A percentile compares a stretch with the other conserved stretches of the same genome.
Conservation (phyloP, 2,329 filamentous ascomycete genomes). For the Paraconiothyrium brasiliense region DNA sequence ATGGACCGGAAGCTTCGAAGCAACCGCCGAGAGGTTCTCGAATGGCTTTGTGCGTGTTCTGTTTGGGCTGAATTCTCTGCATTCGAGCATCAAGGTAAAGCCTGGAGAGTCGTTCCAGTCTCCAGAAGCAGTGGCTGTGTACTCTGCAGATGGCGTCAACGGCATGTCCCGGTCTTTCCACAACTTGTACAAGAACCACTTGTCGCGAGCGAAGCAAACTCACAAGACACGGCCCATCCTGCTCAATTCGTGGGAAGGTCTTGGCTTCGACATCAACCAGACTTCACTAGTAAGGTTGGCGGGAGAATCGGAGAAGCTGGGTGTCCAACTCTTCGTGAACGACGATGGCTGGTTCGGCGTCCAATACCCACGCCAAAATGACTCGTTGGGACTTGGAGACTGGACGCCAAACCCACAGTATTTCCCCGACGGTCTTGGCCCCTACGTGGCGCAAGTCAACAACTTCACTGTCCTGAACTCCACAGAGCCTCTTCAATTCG, state of each 20-base stretch:
- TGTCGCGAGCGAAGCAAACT: conserved; percentile 67
- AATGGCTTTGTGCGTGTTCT: conserved; percentile 69
- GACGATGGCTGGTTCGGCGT: conserved; percentile 75
- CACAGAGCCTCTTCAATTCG: conserved; percentile 64
- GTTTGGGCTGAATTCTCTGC: conserved; percentile 68
- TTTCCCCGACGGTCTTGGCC: conserved; percentile 66
- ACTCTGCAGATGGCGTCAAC: conserved; percentile 66
- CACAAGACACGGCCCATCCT: conserved; percentile 63
- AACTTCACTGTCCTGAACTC: conserved; percentile 60
- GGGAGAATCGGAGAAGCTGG: conserved; percentile 65
- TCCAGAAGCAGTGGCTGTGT: conserved; percentile 70
- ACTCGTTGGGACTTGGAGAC: conserved; percentile 69
- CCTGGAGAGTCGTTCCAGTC: conserved; percentile 67
- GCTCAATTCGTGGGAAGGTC: conserved; percentile 73
- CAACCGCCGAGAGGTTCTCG: conserved; percentile 69
- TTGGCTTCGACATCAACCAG: conserved; percentile 67
- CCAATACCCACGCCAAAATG: conserved; percentile 67
- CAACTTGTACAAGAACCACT: conserved; percentile 68
- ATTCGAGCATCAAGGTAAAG: conserved; percentile 66
- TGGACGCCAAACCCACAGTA: conserved; percentile 67
- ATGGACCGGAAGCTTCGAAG: conserved; percentile 70
- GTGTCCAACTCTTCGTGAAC: conserved; percentile 70
- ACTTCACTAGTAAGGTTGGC: conserved; percentile 65
- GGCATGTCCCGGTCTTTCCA: conserved; percentile 71
- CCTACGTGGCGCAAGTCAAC: conserved; percentile 63